Percentiles rank a stretch among this genome's conserved stretches.
phyloP scores from a whole-genome alignment of 176 grass and related monocot genomes.

The Thinopyrum elongatum region DNA sequence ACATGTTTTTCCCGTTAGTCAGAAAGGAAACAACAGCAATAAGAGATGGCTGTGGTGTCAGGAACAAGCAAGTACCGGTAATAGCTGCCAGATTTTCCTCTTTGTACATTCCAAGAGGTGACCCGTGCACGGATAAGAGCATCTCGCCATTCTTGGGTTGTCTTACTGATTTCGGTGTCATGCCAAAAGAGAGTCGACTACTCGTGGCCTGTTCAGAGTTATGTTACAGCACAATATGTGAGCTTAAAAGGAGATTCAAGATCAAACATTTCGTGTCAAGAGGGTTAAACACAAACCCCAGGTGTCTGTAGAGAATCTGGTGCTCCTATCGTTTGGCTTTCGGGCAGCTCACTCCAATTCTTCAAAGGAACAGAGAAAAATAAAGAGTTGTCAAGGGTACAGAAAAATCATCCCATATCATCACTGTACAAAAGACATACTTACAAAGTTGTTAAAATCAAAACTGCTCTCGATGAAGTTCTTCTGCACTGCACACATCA shows the following conservation, averaged over 20 bases:
- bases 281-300: conserved; percentile 49
- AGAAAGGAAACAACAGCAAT: neutral
- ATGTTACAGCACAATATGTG: neutral
- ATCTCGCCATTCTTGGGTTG: conserved; percentile 83
- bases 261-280: neutral
- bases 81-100: conserved; percentile 76
- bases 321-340: conserved; percentile 46
- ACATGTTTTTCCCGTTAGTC: neutral
- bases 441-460: conserved; percentile 61
- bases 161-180: conserved; percentile 81
- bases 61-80: conserved; percentile 40
- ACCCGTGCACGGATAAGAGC: conserved; percentile 81
- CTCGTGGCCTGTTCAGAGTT: conserved; percentile 51
- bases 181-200: conserved; percentile 64
- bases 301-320: conserved; percentile 62
- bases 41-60: neutral
- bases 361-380: conserved; percentile 27
- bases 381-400: conserved; percentile 19
- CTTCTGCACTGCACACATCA: conserved; percentile 53
- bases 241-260: neutral
- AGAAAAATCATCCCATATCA: conserved; percentile 12
- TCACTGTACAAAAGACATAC: conserved; percentile 28
- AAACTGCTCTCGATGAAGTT: conserved; percentile 36
- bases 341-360: conserved; percentile 37
- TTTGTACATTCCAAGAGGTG: conserved; percentile 84